These are phyloP conservation scores for Colletotrichum neosansevieriae DNA, from an alignment of 2,329 filamentous ascomycete genomes.

Conservation along the genomic window DNA sequence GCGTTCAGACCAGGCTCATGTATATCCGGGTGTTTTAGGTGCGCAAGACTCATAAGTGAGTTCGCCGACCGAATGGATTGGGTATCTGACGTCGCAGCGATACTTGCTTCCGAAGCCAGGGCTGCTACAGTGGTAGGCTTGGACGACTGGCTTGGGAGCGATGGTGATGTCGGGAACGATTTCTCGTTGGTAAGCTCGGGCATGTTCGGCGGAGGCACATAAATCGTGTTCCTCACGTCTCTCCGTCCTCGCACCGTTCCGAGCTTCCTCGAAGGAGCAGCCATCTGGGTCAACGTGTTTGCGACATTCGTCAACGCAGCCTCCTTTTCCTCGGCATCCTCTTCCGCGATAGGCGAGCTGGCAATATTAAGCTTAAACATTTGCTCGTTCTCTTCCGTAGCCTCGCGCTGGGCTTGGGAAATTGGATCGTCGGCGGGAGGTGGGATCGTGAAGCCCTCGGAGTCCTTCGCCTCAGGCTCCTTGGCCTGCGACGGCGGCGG, in stretches of 20 bases:
- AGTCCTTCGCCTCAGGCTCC: conserved; percentile 66
- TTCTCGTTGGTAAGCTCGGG: conserved; percentile 51
- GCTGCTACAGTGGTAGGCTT: conserved; percentile 64
- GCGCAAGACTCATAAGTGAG: conserved; percentile 76
- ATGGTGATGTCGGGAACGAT: conserved; percentile 52
- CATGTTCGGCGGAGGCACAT: conserved; percentile 68
- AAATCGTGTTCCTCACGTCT: conserved; percentile 92
- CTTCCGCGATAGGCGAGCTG: conserved; percentile 82
- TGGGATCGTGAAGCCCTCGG: conserved; percentile 83
- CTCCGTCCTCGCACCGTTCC: conserved; percentile 88
- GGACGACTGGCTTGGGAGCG: conserved; percentile 49
- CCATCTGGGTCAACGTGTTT: conserved; percentile 74
- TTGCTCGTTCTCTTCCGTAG: conserved; percentile 70
- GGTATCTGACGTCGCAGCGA: conserved; percentile 78
- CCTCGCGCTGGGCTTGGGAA: conserved; percentile 78
- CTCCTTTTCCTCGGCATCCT: conserved; percentile 78
- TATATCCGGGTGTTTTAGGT: conserved; percentile 86
- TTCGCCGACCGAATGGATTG: conserved; percentile 92
- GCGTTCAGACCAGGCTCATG: conserved; percentile 83
- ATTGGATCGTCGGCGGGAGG: conserved; percentile 73
- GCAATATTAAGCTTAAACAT: conserved; percentile 85
- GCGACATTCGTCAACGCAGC: conserved; percentile 82
- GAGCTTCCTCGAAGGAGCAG: conserved; percentile 74
- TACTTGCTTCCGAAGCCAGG: conserved; percentile 72
- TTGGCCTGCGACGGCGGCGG: conserved; percentile 61